Conservation (phyloP, 495 filamentous ascomycete genomes). For the Trypethelium eluteriae region DNA sequence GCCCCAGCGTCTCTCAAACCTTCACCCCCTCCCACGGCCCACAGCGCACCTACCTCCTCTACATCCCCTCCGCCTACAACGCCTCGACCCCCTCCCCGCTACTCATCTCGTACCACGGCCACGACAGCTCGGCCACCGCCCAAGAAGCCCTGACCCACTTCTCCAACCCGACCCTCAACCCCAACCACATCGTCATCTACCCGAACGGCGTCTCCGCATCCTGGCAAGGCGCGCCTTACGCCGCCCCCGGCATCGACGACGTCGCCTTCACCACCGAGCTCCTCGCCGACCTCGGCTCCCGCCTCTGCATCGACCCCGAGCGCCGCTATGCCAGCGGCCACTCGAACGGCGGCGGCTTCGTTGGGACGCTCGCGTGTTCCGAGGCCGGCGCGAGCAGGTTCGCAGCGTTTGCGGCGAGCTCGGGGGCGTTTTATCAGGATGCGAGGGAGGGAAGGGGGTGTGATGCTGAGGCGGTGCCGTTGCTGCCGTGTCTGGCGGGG, state of each 20-base stretch:
- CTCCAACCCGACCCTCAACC: slow-evolving; percentile 12
- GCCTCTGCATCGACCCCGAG: slow-evolving; percentile 45
- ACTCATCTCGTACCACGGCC: slow-evolving; percentile 17
- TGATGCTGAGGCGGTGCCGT: background rate
- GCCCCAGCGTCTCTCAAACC: background rate
- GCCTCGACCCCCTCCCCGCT: background rate
- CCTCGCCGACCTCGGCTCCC: slow-evolving; percentile 38
- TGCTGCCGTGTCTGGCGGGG: background rate
- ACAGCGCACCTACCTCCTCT: slow-evolving; percentile 7
- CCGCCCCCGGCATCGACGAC: slow-evolving; percentile 24
- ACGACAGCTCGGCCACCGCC: background rate
- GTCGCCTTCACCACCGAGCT: slow-evolving; percentile 35
- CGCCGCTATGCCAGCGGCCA: slow-evolving; percentile 53
- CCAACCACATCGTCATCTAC: slow-evolving; percentile 14
- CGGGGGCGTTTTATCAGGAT: slow-evolving; percentile 39
- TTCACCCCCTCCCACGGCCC: background rate
- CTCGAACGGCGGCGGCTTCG: slow-evolving; percentile 54
- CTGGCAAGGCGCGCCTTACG: slow-evolving; percentile 20
- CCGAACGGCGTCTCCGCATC: slow-evolving; percentile 10
- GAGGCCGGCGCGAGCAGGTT: slow-evolving; percentile 31
- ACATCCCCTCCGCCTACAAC: slow-evolving; percentile 6
- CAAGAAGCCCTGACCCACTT: slow-evolving; percentile 1
- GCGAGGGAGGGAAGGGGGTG: background rate
- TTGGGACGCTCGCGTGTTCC: slow-evolving; percentile 47
- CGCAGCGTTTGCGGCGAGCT: slow-evolving; percentile 43